Evolutionary conservation across 306 rosid species (phyloP).

Genomic region (Prunus campanulata): DNA sequence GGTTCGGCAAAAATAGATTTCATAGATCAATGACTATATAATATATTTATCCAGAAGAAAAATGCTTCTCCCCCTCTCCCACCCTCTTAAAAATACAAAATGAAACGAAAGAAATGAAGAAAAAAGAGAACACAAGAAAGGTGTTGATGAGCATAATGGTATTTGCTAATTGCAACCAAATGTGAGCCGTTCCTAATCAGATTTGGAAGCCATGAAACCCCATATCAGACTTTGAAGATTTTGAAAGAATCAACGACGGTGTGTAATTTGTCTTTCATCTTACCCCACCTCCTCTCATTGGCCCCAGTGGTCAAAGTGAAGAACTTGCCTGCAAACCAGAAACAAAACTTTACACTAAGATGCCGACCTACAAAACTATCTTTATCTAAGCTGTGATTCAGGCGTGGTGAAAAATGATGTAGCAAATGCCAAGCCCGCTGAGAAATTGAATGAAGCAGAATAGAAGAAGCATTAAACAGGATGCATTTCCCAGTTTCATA

Average conservation of each 20-base stretch:
- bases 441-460: not conserved
- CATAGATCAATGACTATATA: not conserved
- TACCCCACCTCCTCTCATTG: conserved; percentile 93
- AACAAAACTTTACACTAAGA: not conserved
- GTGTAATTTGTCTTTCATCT: conserved; percentile 86
- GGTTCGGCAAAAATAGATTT: not conserved
- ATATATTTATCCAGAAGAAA: not conserved
- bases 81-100: not conserved
- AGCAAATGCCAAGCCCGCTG: too few relatives aligned
- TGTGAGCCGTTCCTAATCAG: conserved; percentile 19
- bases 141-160: not conserved
- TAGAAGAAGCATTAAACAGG: not conserved
- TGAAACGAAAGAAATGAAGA: not conserved
- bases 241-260: conserved; percentile 75
- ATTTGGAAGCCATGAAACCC: not conserved
- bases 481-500: conserved; percentile 29
- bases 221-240: conserved; percentile 48
- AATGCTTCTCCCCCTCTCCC: not conserved
- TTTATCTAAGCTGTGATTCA: not conserved
- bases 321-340: conserved; percentile 66
- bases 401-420: too few relatives aligned
- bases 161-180: not conserved
- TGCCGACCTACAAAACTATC: not conserved
- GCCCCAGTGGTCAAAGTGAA: conserved; percentile 87
- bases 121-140: not conserved